Percentiles rank a stretch among this genome's conserved stretches.
phyloP scores from a whole-genome alignment of 1,284 basidiomycete species.

The Heterobasidion annosum region DNA sequence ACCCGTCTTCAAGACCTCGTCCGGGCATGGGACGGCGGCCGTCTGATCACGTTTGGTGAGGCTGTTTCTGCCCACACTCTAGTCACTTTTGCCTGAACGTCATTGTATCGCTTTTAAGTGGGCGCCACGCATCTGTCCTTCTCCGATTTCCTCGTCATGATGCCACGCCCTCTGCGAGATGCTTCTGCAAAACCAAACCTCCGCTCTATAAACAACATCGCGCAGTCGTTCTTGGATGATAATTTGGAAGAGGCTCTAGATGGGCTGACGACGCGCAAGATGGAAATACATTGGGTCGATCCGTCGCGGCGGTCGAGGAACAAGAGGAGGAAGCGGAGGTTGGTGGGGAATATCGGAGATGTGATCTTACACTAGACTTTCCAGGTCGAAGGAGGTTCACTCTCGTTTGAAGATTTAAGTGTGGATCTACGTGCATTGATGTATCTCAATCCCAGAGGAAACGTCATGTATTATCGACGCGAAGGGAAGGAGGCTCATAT shows the following conservation, averaged over 20 bases:
- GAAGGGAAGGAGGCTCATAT: not conserved
- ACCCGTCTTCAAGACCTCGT: slow-evolving; percentile 42
- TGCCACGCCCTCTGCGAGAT: slow-evolving; percentile 21
- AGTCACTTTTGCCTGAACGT: not conserved
- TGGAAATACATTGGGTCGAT: slow-evolving; percentile 30
- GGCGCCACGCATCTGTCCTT: slow-evolving; percentile 44
- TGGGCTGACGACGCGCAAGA: slow-evolving; percentile 25
- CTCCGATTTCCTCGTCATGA: slow-evolving; percentile 41
- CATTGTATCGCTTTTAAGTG: slow-evolving; percentile 17
- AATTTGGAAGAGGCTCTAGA: slow-evolving; percentile 22
- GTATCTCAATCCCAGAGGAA: too few relatives aligned
- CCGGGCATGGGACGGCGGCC: slow-evolving; percentile 37
- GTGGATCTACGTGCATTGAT: too few relatives aligned
- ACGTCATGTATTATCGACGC: not conserved
- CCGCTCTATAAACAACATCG: slow-evolving; percentile 31
- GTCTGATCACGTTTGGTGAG: slow-evolving; percentile 42
- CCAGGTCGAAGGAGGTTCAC: not conserved
- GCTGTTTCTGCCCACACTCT: slow-evolving; percentile 2
- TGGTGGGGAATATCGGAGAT: slow-evolving; percentile 41
- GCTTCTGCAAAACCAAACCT: slow-evolving; percentile 22
- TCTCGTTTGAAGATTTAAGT: not conserved
- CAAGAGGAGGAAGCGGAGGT: slow-evolving; percentile 20
- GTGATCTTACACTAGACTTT: slow-evolving; percentile 29
- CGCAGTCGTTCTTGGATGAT: slow-evolving; percentile 40
- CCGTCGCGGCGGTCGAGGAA: slow-evolving; percentile 17